Base-by-base conservation (phyloP, 2,329 filamentous ascomycete species). In the Aspergillus udagawae region DNA sequence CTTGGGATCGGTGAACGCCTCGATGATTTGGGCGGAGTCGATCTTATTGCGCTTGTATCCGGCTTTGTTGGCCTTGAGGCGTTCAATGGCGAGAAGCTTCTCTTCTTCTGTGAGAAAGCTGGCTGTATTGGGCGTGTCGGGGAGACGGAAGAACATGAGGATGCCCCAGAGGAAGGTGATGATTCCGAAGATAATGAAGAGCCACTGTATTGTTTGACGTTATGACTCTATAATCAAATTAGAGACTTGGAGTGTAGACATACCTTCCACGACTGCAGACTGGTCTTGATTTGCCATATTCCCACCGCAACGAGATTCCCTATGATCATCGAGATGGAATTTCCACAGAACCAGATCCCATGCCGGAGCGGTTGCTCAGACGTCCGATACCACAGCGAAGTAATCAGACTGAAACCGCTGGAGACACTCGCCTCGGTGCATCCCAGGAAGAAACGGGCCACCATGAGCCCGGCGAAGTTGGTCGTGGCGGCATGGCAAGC, bases 381-480 rank as follows among this genome's bases (percentile, higher is more conserved):
- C 9, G 61, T 62, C 8, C 60, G 63, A 47, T 71, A 72, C 66
- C 67, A 72, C 29, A 69, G 60, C 1, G 66, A 65, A n/a, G 69
- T 71, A 41, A 68, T 75, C 58, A 74, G 58, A 56, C 67, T 65
- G 51, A 77, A 73, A 0, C 67, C 67, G 1, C 73, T 73, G 7
- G 70, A 68, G 7, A 74, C 60, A 25, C 67, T 70, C 2, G 70
- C 72, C 60, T 79, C 77, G 23, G 76, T 73, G 2, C 70, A 70
- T 7, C 77, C 77, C 14, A 79, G 72, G 57, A 80, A 70, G 54
- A 79, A 77, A 3, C 77, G 68, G 28, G 73, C 69, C 1, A 71
- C 66, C 65, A 79, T 74, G 4, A 78, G 63, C 4, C 69, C 73
- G 7, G 60, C 64, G 57, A 73, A 77, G 57, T 73, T 70, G n/a